phyloP scores from a whole-genome alignment of 495 filamentous ascomycete species.

The Penicillium chermesinum region DNA sequence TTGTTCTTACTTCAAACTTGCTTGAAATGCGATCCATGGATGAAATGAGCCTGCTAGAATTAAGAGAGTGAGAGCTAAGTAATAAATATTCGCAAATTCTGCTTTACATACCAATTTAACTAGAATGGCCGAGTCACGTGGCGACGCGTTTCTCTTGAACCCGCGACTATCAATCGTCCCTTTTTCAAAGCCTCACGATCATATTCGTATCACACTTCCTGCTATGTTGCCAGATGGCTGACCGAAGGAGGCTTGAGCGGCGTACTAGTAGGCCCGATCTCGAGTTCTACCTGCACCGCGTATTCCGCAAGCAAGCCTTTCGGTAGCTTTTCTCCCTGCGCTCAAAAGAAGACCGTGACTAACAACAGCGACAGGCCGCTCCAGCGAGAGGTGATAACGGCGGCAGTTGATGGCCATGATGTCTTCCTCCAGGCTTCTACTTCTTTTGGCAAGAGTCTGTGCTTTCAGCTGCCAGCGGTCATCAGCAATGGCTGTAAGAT shows the following conservation, averaged over 20 bases:
- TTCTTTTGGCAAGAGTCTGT: constrained; percentile 90
- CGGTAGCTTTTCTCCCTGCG: constrained; percentile 45
- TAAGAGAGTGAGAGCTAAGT: too few relatives aligned
- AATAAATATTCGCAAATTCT: too few relatives aligned
- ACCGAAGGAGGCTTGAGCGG: constrained; percentile 12
- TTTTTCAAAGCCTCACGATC: background rate
- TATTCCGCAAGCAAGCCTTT: constrained; percentile 73
- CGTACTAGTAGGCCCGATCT: constrained; percentile 60
- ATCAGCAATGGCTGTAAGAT: constrained; percentile 74
- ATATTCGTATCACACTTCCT: background rate
- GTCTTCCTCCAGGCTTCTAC: constrained; percentile 96
- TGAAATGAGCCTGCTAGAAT: too few relatives aligned
- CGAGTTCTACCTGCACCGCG: constrained; percentile 76
- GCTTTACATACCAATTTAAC: background rate
- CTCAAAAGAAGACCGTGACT: constrained; percentile 5
- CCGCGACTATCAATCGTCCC: background rate
- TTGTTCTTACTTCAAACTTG: too few relatives aligned
- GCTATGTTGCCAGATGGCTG: constrained; percentile 27
- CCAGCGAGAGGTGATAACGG: constrained; percentile 80
- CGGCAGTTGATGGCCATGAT: constrained; percentile 78
- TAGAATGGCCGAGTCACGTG: constrained; percentile 6
- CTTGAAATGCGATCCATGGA: too few relatives aligned
- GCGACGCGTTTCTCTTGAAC: constrained; percentile 1
- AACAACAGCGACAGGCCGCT: constrained; percentile 55
- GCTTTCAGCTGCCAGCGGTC: constrained; percentile 89